Evolutionary conservation across 768 basidiomycete genomes (phyloP).

Genomic region (Tricholomella constricta): DNA sequence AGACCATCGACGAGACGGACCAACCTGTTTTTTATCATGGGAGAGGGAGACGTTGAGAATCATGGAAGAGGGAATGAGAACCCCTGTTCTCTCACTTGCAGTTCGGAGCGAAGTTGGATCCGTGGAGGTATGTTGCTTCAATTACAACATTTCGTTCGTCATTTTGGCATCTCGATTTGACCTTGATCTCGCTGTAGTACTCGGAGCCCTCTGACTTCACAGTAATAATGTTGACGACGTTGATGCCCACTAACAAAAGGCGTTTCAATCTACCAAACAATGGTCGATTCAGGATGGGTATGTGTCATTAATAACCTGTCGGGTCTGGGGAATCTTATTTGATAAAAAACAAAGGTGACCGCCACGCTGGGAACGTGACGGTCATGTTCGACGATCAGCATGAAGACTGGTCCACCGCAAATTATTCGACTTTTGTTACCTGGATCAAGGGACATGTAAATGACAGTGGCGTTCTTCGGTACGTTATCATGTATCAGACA

Average conservation of each 20-base stretch:
- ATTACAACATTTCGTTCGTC: not conserved
- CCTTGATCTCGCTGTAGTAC: not conserved
- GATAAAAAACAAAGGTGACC: conserved; percentile 8
- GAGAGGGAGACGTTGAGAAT: too few species aligned
- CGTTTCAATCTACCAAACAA: not conserved
- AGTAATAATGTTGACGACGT: not conserved
- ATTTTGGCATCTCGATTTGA: too few species aligned
- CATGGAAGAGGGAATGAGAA: not conserved
- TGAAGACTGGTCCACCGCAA: not conserved
- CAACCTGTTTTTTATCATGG: conserved; percentile 8
- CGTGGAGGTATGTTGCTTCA: conserved; percentile 3
- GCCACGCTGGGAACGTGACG: conserved; percentile 17
- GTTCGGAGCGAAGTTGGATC: not conserved
- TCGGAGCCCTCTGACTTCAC: not conserved
- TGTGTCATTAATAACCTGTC: not conserved
- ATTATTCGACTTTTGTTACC: not conserved
- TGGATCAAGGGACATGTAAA: conserved; percentile 11
- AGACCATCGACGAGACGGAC: conserved; percentile 12
- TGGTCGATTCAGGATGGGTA: conserved; percentile 8
- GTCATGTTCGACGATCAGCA: conserved; percentile 18
- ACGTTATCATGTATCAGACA: not conserved
- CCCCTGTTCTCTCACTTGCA: not conserved
- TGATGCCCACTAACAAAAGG: not conserved
- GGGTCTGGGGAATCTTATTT: not conserved
- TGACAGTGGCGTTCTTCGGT: not conserved